phyloP scores from a whole-genome alignment of 225 moss, liverwort and hornwort species.

The Thuidium tamariscinum region DNA sequence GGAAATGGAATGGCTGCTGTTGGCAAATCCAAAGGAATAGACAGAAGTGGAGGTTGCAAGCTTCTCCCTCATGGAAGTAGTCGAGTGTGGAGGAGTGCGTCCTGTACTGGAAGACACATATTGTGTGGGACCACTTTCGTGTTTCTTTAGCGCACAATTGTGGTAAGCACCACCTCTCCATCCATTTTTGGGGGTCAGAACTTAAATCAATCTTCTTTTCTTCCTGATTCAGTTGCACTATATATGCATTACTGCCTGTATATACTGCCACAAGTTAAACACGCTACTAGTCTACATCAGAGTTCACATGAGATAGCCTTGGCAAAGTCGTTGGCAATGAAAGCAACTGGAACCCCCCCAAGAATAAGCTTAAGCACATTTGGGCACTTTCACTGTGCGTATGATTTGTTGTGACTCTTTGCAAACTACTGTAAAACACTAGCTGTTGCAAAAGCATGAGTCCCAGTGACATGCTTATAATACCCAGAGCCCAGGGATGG shows the following conservation, averaged over 20 bases:
- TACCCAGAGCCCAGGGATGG: too few relatives aligned
- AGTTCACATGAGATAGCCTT: background rate
- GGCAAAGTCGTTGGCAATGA: background rate
- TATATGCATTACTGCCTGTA: background rate
- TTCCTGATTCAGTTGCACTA: too few relatives aligned
- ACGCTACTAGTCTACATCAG: background rate
- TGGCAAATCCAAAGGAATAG: background rate
- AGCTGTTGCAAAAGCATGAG: too few relatives aligned
- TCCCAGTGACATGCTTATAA: too few relatives aligned
- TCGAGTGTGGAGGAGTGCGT: background rate
- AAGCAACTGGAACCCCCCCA: background rate
- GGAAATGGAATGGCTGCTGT: background rate
- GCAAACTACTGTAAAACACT: background rate
- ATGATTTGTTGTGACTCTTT: too few relatives aligned
- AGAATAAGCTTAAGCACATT: background rate
- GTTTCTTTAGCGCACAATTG: background rate
- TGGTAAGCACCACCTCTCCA: background rate
- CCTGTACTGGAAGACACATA: background rate
- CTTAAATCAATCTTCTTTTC: too few relatives aligned
- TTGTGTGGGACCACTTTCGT: background rate
- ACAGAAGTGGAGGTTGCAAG: background rate
- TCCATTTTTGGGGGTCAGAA: background rate
- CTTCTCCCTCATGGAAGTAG: background rate
- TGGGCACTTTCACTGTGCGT: background rate
- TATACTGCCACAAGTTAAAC: background rate